phyloP scores from a whole-genome alignment of 2,329 filamentous ascomycete genomes.

The Colletotrichum caudatum region DNA sequence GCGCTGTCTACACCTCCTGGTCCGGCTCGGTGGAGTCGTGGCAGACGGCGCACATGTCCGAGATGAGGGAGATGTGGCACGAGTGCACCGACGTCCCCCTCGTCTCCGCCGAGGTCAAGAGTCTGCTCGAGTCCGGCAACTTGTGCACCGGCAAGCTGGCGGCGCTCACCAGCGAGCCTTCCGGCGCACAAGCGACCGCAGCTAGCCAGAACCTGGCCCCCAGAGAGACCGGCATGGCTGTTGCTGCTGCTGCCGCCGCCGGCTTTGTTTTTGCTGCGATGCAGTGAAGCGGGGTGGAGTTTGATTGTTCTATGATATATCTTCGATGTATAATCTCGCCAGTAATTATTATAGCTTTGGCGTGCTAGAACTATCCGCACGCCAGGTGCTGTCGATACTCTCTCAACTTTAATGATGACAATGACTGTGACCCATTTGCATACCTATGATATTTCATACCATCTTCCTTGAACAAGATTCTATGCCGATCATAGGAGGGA shows the following conservation, averaged over 20 bases:
- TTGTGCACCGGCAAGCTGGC: slow-evolving; percentile 1
- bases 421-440: too few relatives aligned
- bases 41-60: slow-evolving; percentile 3
- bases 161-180: neutral
- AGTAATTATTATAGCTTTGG: neutral
- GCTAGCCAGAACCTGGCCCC: neutral
- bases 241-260: slow-evolving; percentile 13
- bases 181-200: neutral
- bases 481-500: too few relatives aligned
- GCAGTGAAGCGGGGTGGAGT: neutral
- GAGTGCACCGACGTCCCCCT: slow-evolving; percentile 16
- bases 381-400: neutral
- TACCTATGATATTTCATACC: neutral
- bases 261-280: slow-evolving; percentile 12
- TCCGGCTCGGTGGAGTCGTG: neutral
- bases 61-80: slow-evolving; percentile 5
- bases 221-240: slow-evolving; percentile 3
- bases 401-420: neutral
- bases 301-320: neutral
- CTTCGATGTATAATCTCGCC: neutral
- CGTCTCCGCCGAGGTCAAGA: slow-evolving; percentile 14
- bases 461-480: too few relatives aligned
- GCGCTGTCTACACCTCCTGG: slow-evolving; percentile 6
- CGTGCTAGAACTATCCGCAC: neutral
- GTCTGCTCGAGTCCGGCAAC: neutral